A percentile compares a stretch with the other conserved stretches of the same genome.
Evolutionary conservation across 305 asterid species (phyloP).

Genomic region (Striga hermonthica): DNA sequence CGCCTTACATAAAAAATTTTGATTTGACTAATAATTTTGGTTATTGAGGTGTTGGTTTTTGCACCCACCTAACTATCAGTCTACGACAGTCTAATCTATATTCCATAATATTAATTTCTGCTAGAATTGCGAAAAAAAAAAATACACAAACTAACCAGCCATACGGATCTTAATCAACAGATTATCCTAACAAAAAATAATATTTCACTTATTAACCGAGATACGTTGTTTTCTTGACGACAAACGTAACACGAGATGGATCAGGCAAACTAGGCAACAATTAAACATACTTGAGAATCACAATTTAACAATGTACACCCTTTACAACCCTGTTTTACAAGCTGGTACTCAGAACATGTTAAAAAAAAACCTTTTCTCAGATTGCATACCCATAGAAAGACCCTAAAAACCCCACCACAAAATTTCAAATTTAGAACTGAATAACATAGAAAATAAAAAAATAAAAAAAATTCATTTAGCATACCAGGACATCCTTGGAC

Average conservation of each 20-base stretch:
- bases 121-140: no score
- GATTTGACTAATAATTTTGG: neutral
- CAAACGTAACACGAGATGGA: neutral
- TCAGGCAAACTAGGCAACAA: neutral
- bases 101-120: no score
- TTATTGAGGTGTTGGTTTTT: neutral
- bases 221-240: no score
- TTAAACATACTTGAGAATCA: neutral
- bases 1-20: neutral
- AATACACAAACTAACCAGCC: no score
- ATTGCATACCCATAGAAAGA: neutral
- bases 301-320: constrained; percentile 23
- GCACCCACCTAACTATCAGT: neutral
- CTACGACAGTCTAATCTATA: neutral
- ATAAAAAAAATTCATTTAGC: constrained; percentile 24
- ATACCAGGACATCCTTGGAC: constrained; percentile 46
- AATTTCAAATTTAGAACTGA: no score
- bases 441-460: no score
- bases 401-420: no score
- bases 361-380: neutral
- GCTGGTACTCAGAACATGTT: constrained; percentile 15
- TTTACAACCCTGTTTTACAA: constrained; percentile 18
- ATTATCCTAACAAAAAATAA: no score
- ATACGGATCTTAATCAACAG: no score
- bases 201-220: no score